Evolutionary conservation across 306 rosid species (phyloP).

Genomic region (Sphenostylis stenocarpa): DNA sequence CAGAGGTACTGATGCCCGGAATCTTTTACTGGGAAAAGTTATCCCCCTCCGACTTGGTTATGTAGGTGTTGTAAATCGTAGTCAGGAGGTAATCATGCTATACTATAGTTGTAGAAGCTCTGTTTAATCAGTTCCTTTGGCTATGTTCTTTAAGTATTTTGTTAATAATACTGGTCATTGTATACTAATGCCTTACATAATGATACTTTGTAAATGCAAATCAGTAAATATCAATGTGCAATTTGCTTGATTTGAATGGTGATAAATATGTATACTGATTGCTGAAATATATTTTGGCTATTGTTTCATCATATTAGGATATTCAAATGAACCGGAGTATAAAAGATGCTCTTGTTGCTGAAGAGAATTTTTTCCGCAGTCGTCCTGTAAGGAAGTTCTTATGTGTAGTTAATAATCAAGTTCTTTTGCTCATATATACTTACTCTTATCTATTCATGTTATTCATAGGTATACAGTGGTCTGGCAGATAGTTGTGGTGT

Average conservation of each 20-base stretch:
- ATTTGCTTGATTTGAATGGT: slow-evolving; percentile 25
- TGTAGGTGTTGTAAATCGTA: slow-evolving; percentile 94
- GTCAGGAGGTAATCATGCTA: slow-evolving; percentile 82
- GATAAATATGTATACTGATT: slow-evolving; percentile 22
- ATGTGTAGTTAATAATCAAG: slow-evolving; percentile 3
- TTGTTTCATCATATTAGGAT: slow-evolving; percentile 64
- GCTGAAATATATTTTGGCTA: slow-evolving; percentile 32
- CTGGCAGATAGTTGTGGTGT: slow-evolving; percentile 93
- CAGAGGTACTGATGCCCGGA: slow-evolving; percentile 99
- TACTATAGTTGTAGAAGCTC: not conserved
- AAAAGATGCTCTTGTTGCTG: slow-evolving; percentile 92
- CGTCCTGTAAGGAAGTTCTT: slow-evolving; percentile 77
- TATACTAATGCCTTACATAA: not conserved
- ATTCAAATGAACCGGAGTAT: slow-evolving; percentile 78
- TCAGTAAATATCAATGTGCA: slow-evolving; percentile 11
- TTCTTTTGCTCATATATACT: not conserved
- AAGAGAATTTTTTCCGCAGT: slow-evolving; percentile 86
- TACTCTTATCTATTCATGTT: slow-evolving; percentile 30
- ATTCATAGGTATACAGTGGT: slow-evolving; percentile 74
- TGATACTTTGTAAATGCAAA: slow-evolving; percentile 1
- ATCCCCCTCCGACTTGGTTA: slow-evolving; percentile 97
- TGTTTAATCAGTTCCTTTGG: slow-evolving; percentile 18
- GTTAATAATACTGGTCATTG: not conserved
- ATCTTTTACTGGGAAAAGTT: slow-evolving; percentile 92
- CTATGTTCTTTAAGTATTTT: slow-evolving; percentile 1